Evolutionary conservation across 768 basidiomycete species (phyloP).

Genomic region (Coprinopsis sp.): DNA sequence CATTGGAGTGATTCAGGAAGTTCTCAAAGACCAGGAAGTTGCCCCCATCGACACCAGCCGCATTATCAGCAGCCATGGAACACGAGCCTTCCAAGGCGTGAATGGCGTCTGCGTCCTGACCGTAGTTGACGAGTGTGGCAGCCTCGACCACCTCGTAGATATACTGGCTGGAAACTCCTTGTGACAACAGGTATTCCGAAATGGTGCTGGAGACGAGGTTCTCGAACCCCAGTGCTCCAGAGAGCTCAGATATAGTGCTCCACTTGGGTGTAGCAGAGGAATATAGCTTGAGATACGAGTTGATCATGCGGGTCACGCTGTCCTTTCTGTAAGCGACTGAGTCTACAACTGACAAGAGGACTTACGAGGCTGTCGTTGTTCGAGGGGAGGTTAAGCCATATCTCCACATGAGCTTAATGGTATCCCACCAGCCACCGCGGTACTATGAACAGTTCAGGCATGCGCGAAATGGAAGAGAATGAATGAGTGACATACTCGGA

Average conservation of each 20-base stretch:
- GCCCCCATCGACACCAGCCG: slow-evolving; percentile 65
- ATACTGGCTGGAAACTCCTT: slow-evolving; percentile 56
- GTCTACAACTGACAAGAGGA: neutral
- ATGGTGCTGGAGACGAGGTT: slow-evolving; percentile 47
- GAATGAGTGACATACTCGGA: slow-evolving; percentile 44
- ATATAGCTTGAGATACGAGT: slow-evolving; percentile 55
- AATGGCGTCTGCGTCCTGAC: slow-evolving; percentile 66
- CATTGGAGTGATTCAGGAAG: slow-evolving; percentile 67
- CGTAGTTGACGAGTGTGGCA: slow-evolving; percentile 81
- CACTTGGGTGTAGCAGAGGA: slow-evolving; percentile 50
- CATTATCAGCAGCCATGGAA: slow-evolving; percentile 69
- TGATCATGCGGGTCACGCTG: slow-evolving; percentile 55
- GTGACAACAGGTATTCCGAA: slow-evolving; percentile 48
- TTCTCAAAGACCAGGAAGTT: slow-evolving; percentile 83
- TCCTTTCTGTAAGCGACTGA: neutral
- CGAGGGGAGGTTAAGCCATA: slow-evolving; percentile 66
- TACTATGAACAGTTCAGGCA: slow-evolving; percentile 27
- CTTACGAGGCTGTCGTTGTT: slow-evolving; percentile 53
- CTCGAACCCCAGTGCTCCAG: slow-evolving; percentile 47
- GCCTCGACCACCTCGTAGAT: slow-evolving; percentile 73
- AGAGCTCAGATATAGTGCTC: slow-evolving; percentile 55
- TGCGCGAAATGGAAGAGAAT: slow-evolving; percentile 1
- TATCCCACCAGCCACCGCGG: slow-evolving; percentile 65
- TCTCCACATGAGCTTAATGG: slow-evolving; percentile 68
- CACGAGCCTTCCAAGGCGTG: slow-evolving; percentile 73